Conservation (phyloP, 2,329 filamentous ascomycete species). For the Talaromyces sp. region DNA sequence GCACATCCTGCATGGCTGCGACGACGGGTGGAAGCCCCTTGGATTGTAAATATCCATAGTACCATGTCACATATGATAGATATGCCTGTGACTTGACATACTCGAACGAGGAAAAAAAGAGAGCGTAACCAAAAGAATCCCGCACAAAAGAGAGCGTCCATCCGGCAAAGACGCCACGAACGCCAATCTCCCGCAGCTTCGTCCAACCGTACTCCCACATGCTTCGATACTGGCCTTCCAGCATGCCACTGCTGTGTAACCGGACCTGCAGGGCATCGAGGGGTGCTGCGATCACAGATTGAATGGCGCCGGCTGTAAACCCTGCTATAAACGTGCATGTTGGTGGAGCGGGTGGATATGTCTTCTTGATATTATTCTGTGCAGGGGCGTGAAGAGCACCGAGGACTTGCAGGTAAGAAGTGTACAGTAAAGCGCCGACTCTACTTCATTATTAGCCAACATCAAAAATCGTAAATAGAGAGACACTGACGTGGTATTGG, state of each 20-base stretch:
- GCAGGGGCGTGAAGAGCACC: slow-evolving; percentile 55
- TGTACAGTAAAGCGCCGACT: slow-evolving; percentile 59
- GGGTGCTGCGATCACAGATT: slow-evolving; percentile 59
- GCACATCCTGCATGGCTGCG: neutral
- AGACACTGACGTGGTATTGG: slow-evolving; percentile 51
- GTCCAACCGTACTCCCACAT: slow-evolving; percentile 60
- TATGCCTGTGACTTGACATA: slow-evolving; percentile 60
- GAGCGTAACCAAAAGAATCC: slow-evolving; percentile 55
- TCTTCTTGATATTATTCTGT: slow-evolving; percentile 51
- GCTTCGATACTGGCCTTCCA: slow-evolving; percentile 54
- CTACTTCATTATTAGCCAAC: slow-evolving; percentile 22
- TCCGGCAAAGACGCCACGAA: slow-evolving; percentile 59
- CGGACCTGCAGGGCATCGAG: slow-evolving; percentile 60
- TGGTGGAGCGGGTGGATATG: slow-evolving; percentile 55
- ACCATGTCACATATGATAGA: slow-evolving; percentile 56
- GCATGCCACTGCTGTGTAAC: slow-evolving; percentile 54
- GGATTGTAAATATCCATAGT: slow-evolving; percentile 45
- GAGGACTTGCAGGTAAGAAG: slow-evolving; percentile 57
- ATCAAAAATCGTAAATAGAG: neutral
- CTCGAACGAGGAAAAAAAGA: slow-evolving; percentile 61
- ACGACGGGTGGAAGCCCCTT: slow-evolving; percentile 12
- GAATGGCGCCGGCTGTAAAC: slow-evolving; percentile 54
- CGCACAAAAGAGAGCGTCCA: slow-evolving; percentile 56
- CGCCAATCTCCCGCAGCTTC: slow-evolving; percentile 56
- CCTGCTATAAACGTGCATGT: slow-evolving; percentile 54